Evolutionary conservation across 306 rosid genomes (phyloP).

Genomic region (Abrus precatorius): DNA sequence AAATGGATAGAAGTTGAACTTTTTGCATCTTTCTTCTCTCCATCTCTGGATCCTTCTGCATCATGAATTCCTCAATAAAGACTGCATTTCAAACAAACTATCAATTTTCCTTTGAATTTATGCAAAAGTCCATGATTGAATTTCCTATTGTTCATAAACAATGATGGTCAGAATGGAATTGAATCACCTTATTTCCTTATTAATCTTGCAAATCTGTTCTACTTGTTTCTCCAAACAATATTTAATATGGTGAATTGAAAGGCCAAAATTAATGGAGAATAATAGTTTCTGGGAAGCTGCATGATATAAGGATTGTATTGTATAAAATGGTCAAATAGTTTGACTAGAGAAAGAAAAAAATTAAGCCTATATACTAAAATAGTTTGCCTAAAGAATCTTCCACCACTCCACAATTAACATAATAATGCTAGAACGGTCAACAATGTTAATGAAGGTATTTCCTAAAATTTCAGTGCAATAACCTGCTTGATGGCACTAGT

Average conservation of each 20-base stretch:
- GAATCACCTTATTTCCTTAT: too few species aligned
- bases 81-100: too few species aligned
- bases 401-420: slow-evolving; percentile 28
- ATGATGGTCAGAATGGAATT: too few species aligned
- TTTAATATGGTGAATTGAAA: slow-evolving; percentile 17
- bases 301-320: slow-evolving; percentile 25
- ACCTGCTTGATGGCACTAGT: slow-evolving; percentile 99
- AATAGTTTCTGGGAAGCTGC: slow-evolving; percentile 24
- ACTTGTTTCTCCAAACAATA: not conserved
- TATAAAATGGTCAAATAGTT: slow-evolving; percentile 30
- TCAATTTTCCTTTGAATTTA: too few species aligned
- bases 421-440: slow-evolving; percentile 28
- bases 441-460: slow-evolving; percentile 25
- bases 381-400: slow-evolving; percentile 1
- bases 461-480: slow-evolving; percentile 45
- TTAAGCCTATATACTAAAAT: slow-evolving; percentile 24
- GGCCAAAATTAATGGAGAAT: slow-evolving; percentile 13
- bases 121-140: too few species aligned
- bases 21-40: too few species aligned
- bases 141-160: too few species aligned
- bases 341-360: slow-evolving; percentile 33
- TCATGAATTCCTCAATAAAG: too few species aligned
- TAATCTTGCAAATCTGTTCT: too few species aligned
- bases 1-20: too few species aligned
- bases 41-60: too few species aligned